Evolutionary conservation across 441 rosid genomes (phyloP).

Genomic region (Populus hybrid): DNA sequence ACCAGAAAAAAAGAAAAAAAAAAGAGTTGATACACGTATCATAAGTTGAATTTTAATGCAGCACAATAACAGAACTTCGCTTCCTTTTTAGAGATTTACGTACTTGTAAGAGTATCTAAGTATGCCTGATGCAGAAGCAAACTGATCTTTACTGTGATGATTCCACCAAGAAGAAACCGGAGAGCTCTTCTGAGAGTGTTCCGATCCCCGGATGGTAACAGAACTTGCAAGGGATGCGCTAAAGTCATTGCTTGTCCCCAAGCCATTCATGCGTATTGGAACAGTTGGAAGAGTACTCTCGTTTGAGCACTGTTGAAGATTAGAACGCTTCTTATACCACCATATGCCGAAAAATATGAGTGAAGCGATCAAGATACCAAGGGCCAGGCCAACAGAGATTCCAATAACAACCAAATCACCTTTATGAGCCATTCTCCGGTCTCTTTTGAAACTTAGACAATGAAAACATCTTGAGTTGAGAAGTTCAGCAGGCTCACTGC

Average conservation of each 20-base stretch:
- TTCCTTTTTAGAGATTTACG: slow-evolving; percentile 20
- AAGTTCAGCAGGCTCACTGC: slow-evolving; percentile 26
- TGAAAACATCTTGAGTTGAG: slow-evolving; percentile 45
- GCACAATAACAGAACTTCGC: not conserved
- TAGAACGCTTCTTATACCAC: slow-evolving; percentile 62
- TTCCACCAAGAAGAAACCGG: slow-evolving; percentile 48
- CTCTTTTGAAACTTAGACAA: slow-evolving; percentile 27
- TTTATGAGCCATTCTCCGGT: slow-evolving; percentile 51
- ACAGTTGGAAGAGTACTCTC: slow-evolving; percentile 55
- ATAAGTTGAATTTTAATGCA: not conserved
- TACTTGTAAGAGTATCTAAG: slow-evolving; percentile 80
- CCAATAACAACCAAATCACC: slow-evolving; percentile 63
- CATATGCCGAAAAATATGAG: slow-evolving; percentile 50
- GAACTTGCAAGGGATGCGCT: slow-evolving; percentile 54
- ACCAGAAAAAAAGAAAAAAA: not conserved
- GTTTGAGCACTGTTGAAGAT: slow-evolving; percentile 42
- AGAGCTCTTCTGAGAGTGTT: slow-evolving; percentile 37
- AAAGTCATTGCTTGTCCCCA: slow-evolving; percentile 63
- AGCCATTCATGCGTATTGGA: slow-evolving; percentile 72
- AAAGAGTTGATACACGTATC: not conserved
- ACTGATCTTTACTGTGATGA: slow-evolving; percentile 57
- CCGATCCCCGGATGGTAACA: slow-evolving; percentile 24
- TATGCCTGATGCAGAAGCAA: slow-evolving; percentile 72
- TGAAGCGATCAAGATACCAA: slow-evolving; percentile 70
- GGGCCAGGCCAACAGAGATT: slow-evolving; percentile 67